Evolutionary conservation across 495 filamentous ascomycete species (phyloP).

Genomic region (Penicillium coffeae): DNA sequence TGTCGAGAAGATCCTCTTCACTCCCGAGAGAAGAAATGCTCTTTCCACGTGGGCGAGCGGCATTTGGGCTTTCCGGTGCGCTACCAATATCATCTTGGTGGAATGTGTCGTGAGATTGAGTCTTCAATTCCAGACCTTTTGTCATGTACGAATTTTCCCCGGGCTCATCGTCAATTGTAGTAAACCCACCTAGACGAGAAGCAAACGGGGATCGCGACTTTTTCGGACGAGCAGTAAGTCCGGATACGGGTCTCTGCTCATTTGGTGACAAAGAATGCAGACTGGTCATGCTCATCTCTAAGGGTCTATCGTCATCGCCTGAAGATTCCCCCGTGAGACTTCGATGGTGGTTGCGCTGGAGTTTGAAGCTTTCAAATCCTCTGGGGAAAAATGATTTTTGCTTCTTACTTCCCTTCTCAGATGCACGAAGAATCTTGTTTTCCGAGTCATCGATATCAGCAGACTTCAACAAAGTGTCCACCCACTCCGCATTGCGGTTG

Average conservation of each 20-base stretch:
- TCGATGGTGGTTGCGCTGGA: slow-evolving; percentile 30
- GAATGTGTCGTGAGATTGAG: slow-evolving; percentile 6
- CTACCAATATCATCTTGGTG: slow-evolving; percentile 24
- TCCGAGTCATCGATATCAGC: slow-evolving; percentile 37
- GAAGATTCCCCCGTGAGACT: slow-evolving; percentile 57
- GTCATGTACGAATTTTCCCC: no score
- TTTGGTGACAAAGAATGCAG: slow-evolving; percentile 19
- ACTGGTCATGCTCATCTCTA: slow-evolving; percentile 69
- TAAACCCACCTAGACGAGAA: slow-evolving; percentile 9
- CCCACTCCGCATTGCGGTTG: slow-evolving; percentile 69
- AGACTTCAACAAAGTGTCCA: slow-evolving; percentile 62
- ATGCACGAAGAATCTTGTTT: slow-evolving; percentile 15
- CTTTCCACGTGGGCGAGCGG: slow-evolving; percentile 34
- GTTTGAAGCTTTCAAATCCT: neutral
- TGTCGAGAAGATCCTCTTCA: slow-evolving; percentile 75
- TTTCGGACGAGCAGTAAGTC: slow-evolving; percentile 6
- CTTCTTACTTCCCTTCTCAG: neutral
- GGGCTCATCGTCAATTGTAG: slow-evolving; percentile 6
- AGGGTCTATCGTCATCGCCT: slow-evolving; percentile 70
- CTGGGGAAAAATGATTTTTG: neutral
- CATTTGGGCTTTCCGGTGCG: slow-evolving; percentile 19
- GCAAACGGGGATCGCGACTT: slow-evolving; percentile 19
- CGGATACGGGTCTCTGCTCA: slow-evolving; percentile 3
- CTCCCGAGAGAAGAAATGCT: slow-evolving; percentile 74
- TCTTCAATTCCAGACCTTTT: slow-evolving; percentile 13